Percentiles rank a stretch among this genome's conserved stretches.
phyloP scores from a whole-genome alignment of 208 protist genomes.

The Novymonas esmeraldas region DNA sequence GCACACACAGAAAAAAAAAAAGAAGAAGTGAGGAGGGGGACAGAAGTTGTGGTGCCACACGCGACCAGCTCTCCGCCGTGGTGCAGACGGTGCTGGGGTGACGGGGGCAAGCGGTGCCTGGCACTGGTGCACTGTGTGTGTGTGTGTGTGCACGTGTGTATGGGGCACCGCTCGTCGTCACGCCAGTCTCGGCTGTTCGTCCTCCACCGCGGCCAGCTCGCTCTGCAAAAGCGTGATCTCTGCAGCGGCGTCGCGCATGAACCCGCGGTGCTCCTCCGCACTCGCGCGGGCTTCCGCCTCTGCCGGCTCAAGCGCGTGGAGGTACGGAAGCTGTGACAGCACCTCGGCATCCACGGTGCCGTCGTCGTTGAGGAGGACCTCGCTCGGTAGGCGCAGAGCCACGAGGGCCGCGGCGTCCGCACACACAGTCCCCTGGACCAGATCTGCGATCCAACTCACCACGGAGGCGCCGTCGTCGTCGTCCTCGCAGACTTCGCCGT shows the following conservation, averaged over 20 bases:
- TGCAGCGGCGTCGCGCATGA: conserved; percentile 16
- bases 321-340: conserved; percentile 8
- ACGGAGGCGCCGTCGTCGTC: background rate
- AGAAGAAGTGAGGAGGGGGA: no score
- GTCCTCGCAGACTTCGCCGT: background rate
- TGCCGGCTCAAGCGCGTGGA: background rate
- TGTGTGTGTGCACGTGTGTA: no score
- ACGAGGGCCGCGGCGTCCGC: background rate
- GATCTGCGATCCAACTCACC: no score
- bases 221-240: conserved; percentile 29
- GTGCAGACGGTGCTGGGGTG: no score
- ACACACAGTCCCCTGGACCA: no score
- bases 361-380: conserved; percentile 15
- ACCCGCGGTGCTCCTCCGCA: conserved; percentile 12
- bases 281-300: background rate
- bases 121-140: no score
- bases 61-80: no score
- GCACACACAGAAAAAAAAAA: background rate
- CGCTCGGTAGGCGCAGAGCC: conserved; percentile 20
- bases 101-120: no score
- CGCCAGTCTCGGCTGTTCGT: background rate
- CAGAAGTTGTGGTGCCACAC: no score
- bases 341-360: conserved; percentile 12
- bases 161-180: no score
- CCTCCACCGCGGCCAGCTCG: conserved; percentile 13